phyloP scores from a whole-genome alignment of 108 stramenopile genomes.

The Cyclostephanos invisitatus region DNA sequence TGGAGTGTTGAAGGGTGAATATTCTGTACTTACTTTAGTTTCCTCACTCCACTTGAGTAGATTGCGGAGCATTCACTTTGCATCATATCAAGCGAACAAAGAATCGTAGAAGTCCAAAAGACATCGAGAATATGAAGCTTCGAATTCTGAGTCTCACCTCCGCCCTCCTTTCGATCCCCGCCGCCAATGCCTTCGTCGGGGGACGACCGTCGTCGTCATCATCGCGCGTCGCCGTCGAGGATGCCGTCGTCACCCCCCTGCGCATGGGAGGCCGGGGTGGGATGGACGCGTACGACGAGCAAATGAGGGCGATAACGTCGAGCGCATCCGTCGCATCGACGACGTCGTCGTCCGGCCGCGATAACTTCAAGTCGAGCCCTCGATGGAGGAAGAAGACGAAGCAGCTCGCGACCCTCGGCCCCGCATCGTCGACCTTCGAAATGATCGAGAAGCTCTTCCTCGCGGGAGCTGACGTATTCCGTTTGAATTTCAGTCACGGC shows the following conservation, averaged over 20 bases:
- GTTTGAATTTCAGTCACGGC: constrained; percentile 96
- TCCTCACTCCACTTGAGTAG: too few species aligned
- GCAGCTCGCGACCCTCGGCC: constrained; percentile 93
- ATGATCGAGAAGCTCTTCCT: constrained; percentile 95
- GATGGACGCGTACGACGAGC: constrained; percentile 31
- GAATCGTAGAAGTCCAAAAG: too few species aligned
- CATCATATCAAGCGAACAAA: too few species aligned
- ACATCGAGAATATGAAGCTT: too few species aligned
- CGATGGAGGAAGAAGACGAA: constrained; percentile 91
- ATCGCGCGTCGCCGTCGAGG: background rate
- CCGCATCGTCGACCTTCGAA: constrained; percentile 81
- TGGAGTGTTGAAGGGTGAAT: too few species aligned
- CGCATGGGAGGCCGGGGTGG: background rate
- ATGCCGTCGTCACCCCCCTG: background rate
- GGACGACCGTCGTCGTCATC: too few species aligned
- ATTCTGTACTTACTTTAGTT: too few species aligned
- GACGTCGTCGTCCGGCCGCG: background rate
- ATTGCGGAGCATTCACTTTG: too few species aligned
- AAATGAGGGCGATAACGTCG: constrained; percentile 13
- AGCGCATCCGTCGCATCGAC: too few species aligned
- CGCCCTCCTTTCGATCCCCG: too few species aligned
- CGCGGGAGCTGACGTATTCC: constrained; percentile 94
- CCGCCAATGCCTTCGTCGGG: too few species aligned
- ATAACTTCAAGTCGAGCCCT: constrained; percentile 42
- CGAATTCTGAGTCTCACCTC: too few species aligned